A percentile compares a stretch with the other conserved stretches of the same genome.
Evolutionary conservation across 257 asterid species (phyloP).

Genomic region (Linderniella brevidens): DNA sequence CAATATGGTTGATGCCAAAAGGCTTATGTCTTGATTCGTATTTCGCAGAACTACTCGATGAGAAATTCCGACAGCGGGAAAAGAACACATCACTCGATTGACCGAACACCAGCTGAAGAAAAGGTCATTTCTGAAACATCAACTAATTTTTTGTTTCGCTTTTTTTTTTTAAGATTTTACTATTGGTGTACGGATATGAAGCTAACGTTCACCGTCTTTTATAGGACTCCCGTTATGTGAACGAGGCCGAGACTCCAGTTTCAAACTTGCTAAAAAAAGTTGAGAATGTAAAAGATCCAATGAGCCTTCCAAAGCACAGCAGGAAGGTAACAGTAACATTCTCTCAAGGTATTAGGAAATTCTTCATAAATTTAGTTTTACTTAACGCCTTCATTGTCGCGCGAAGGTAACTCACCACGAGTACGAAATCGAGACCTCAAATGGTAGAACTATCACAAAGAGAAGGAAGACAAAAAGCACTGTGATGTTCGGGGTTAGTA

Average conservation of each 20-base stretch:
- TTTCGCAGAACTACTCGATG: conserved; percentile 43
- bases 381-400: conserved; percentile 7
- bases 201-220: conserved; percentile 2
- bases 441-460: conserved; percentile 83
- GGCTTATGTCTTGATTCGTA: background rate
- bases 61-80: conserved; percentile 34
- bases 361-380: background rate
- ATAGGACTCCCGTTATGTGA: conserved; percentile 42
- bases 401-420: conserved; percentile 80
- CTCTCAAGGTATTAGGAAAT: too few species aligned
- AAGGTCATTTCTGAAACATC: conserved; percentile 32
- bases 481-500: conserved; percentile 85
- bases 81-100: conserved; percentile 26
- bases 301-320: conserved; percentile 57
- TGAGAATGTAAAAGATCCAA: conserved; percentile 38
- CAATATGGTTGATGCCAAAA: too few species aligned
- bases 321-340: conserved; percentile 40
- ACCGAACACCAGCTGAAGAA: conserved; percentile 30
- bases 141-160: conserved; percentile 8
- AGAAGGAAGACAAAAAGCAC: conserved; percentile 76
- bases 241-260: conserved; percentile 53
- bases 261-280: conserved; percentile 53
- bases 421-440: conserved; percentile 87
- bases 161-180: too few species aligned
- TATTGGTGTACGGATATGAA: too few species aligned